These are phyloP conservation scores for Cryptosporidium viatorum DNA, from an alignment of 169 alveolate species.

Conservation along the genomic window DNA sequence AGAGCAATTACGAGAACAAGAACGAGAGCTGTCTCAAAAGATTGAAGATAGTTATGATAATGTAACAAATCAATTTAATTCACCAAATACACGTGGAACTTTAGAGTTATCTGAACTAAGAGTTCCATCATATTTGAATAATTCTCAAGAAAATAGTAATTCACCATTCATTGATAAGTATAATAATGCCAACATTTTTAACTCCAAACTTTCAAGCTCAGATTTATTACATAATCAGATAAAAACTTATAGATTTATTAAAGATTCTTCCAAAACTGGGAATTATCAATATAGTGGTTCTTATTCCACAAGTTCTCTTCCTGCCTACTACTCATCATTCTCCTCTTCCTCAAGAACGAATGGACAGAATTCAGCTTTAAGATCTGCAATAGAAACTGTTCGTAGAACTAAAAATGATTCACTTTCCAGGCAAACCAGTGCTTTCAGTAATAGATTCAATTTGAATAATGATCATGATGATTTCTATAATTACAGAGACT, in stretches of 20 bases:
- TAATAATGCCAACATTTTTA: neutral
- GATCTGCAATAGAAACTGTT: slow-evolving; percentile 39
- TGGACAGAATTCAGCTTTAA: slow-evolving; percentile 10
- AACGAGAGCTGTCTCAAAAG: neutral
- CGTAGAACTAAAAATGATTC: slow-evolving; percentile 15
- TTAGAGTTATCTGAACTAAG: slow-evolving; percentile 54
- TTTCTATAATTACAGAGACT: neutral
- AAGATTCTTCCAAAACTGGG: slow-evolving; percentile 7
- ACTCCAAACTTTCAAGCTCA: neutral
- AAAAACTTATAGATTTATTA: slow-evolving; percentile 24
- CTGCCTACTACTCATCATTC: neutral
- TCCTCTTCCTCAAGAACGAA: neutral
- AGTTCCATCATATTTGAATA: neutral
- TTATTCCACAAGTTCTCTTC: neutral
- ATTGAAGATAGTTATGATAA: neutral
- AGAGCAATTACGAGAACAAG: neutral
- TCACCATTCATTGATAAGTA: neutral
- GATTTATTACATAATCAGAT: neutral
- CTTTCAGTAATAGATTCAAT: neutral
- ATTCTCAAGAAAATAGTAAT: neutral
- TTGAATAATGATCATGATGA: neutral
- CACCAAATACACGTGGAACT: slow-evolving; percentile 69
- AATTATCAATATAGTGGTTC: neutral
- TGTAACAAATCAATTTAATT: neutral
- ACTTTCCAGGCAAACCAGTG: neutral